Percentiles rank a stretch among this genome's conserved stretches.
These are phyloP conservation scores for Citrullus amarus DNA, from an alignment of 306 rosid genomes.

Conservation along the genomic window DNA sequence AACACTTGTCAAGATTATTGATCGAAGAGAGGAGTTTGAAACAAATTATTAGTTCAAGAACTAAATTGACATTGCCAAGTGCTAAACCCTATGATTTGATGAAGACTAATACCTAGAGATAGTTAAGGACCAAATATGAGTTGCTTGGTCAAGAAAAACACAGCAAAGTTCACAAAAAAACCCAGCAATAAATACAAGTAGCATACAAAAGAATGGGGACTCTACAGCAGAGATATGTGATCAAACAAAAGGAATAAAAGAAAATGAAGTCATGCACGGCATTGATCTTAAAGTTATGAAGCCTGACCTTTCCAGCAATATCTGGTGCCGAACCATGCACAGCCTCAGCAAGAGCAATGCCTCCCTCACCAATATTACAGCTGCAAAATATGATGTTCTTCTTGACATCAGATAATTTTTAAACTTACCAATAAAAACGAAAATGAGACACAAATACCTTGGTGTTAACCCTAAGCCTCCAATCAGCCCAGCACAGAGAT, in stretches of 20 bases:
- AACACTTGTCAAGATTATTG: neutral
- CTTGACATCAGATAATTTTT: constrained; percentile 17
- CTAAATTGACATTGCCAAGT: neutral
- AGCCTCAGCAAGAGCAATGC: constrained; percentile 99
- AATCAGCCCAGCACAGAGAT: constrained; percentile 94
- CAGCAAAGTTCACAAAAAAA: neutral
- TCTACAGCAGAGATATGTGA: neutral
- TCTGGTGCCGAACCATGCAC: constrained; percentile 99
- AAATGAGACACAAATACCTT: constrained; percentile 31
- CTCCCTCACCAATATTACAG: constrained; percentile 97
- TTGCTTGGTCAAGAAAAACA: neutral
- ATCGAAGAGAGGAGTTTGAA: neutral
- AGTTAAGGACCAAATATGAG: neutral
- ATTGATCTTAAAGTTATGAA: neutral
- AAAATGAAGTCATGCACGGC: neutral
- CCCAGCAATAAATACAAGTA: neutral
- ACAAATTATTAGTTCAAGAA: neutral
- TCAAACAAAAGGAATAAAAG: neutral
- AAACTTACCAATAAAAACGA: neutral
- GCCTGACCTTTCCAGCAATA: constrained; percentile 94
- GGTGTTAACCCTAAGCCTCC: constrained; percentile 99
- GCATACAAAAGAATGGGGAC: neutral
- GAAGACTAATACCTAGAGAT: neutral
- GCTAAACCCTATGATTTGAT: neutral
- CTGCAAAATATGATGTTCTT: constrained; percentile 22